phyloP scores from a whole-genome alignment of 345 rosid species.

The Microcos paniculata region DNA sequence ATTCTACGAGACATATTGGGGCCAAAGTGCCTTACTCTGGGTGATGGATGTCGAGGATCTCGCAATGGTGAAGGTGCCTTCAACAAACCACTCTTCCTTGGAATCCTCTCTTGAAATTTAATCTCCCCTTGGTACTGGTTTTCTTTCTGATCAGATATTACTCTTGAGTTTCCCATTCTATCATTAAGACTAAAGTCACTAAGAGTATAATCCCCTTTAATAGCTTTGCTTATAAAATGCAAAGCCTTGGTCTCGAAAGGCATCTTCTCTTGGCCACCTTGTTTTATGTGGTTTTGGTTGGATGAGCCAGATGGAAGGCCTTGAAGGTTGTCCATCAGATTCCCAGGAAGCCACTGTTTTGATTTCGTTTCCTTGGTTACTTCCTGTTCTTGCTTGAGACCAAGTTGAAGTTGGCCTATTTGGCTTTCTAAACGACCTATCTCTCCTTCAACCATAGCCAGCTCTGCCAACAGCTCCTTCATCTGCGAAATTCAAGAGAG shows the following conservation, averaged over 20 bases:
- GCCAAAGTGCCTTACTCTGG: constrained; percentile 41
- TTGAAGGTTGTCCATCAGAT: constrained; percentile 9
- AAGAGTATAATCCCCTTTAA: constrained; percentile 62
- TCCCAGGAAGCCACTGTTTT: constrained; percentile 39
- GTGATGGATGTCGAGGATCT: constrained; percentile 65
- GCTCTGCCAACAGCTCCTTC: constrained; percentile 76
- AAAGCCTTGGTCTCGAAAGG: constrained; percentile 77
- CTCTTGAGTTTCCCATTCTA: constrained; percentile 34
- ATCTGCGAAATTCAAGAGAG: constrained; percentile 34
- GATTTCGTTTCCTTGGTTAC: constrained; percentile 47
- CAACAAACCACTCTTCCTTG: constrained; percentile 43
- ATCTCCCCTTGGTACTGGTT: constrained; percentile 38
- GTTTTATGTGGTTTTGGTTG: constrained; percentile 40
- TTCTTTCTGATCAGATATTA: constrained; percentile 43
- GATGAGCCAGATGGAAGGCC: constrained; percentile 8
- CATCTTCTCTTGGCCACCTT: constrained; percentile 39
- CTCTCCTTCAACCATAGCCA: constrained; percentile 74
- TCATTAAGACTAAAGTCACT: constrained; percentile 54
- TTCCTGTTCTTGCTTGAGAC: constrained; percentile 61
- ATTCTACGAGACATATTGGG: neutral
- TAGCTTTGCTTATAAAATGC: constrained; percentile 91
- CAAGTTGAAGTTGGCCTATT: constrained; percentile 59
- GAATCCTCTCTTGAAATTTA: constrained; percentile 44
- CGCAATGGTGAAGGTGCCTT: constrained; percentile 70
- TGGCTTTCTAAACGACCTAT: constrained; percentile 69